Evolutionary conservation across 2,329 filamentous ascomycete genomes (phyloP).

Genomic region (Didymella pinodella): DNA sequence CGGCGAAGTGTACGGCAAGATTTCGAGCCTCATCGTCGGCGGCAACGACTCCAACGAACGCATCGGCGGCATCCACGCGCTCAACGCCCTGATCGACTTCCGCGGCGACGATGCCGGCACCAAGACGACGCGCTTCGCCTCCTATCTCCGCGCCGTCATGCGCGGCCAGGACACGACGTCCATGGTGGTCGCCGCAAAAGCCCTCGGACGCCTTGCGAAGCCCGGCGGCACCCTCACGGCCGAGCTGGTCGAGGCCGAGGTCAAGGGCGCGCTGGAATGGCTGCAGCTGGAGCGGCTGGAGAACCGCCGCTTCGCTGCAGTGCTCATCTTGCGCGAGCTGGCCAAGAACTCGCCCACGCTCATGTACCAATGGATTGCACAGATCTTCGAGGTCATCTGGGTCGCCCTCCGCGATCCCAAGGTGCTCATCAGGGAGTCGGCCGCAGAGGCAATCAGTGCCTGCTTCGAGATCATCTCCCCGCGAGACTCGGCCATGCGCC

Average conservation of each 20-base stretch:
- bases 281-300: constrained; percentile 94
- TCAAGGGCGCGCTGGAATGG: constrained; percentile 96
- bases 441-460: constrained; percentile 90
- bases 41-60: constrained; percentile 87
- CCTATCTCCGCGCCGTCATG: constrained; percentile 85
- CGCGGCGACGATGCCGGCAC: constrained; percentile 91
- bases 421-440: constrained; percentile 89
- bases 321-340: constrained; percentile 87
- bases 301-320: constrained; percentile 90
- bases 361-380: constrained; percentile 93
- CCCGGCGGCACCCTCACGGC: constrained; percentile 94
- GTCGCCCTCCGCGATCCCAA: constrained; percentile 88
- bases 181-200: constrained; percentile 88
- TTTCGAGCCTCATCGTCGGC: constrained; percentile 79
- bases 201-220: constrained; percentile 87
- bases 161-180: constrained; percentile 90
- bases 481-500: constrained; percentile 86
- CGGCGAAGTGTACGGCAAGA: constrained; percentile 69
- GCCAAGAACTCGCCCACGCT: constrained; percentile 92
- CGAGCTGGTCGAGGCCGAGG: constrained; percentile 94
- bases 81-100: constrained; percentile 94
- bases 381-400: constrained; percentile 97
- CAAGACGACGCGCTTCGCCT: constrained; percentile 94
- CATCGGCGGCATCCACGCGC: constrained; percentile 87
- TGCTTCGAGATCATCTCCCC: constrained; percentile 96